Evolutionary conservation across 805 yeast genomes (phyloP).

Genomic region (Jamesozyma gamospora): DNA sequence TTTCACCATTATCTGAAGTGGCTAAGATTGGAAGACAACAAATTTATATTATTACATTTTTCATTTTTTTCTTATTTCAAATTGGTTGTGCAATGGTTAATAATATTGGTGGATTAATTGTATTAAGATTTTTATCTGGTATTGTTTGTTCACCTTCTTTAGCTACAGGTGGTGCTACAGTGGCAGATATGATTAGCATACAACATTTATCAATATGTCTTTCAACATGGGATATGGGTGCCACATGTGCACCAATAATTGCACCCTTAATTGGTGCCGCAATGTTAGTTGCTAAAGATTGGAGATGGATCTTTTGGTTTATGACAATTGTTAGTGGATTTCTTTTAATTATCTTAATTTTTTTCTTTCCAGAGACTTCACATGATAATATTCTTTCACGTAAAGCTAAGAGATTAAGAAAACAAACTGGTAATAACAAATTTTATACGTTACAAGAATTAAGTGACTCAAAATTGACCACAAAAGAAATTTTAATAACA

Average conservation of each 20-base stretch:
- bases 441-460: slow-evolving; percentile 35
- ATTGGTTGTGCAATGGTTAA: slow-evolving; percentile 45
- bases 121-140: slow-evolving; percentile 45
- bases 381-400: slow-evolving; percentile 36
- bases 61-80: slow-evolving; percentile 42
- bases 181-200: slow-evolving; percentile 39
- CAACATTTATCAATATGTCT: slow-evolving; percentile 39
- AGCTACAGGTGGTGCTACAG: slow-evolving; percentile 50
- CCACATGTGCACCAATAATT: slow-evolving; percentile 44
- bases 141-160: slow-evolving; percentile 46
- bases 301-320: slow-evolving; percentile 52
- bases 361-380: slow-evolving; percentile 42
- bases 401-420: slow-evolving; percentile 38
- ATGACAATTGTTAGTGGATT: slow-evolving; percentile 29
- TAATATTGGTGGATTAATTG: slow-evolving; percentile 41
- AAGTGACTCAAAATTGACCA: slow-evolving; percentile 20
- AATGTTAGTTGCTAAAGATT: slow-evolving; percentile 36
- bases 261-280: slow-evolving; percentile 52
- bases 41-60: slow-evolving; percentile 38
- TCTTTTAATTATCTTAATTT: slow-evolving; percentile 28
- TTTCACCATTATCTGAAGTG: slow-evolving; percentile 51
- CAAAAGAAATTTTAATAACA: slow-evolving; percentile 17
- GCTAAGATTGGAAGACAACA: slow-evolving; percentile 44
- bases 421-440: slow-evolving; percentile 39
- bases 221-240: slow-evolving; percentile 44